A percentile compares a stretch with the other conserved stretches of the same genome.
Conservation (phyloP, 2,329 filamentous ascomycete species). For the Cadophora malorum region DNA sequence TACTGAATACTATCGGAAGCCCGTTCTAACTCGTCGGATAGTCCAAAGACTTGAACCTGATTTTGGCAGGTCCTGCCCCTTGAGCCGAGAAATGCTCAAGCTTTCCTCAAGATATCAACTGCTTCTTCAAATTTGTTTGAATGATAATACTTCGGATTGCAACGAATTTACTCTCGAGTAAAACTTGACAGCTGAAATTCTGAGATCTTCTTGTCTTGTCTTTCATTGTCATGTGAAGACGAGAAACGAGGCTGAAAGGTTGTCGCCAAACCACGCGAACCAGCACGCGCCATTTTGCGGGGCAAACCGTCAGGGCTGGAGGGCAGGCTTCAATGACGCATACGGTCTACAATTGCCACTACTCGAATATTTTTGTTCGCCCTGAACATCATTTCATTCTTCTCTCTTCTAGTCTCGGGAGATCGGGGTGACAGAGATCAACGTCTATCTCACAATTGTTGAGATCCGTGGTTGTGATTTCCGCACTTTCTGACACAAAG, state of each 20-base stretch:
- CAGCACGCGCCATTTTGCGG: conserved; percentile 2
- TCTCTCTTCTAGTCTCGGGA: not conserved
- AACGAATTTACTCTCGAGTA: not conserved
- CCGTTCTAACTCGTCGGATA: too few species aligned
- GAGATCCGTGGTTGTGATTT: not conserved
- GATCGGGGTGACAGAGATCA: not conserved
- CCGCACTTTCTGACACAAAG: not conserved
- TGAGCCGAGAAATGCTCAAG: too few species aligned
- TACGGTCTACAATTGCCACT: conserved; percentile 10
- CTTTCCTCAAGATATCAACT: not conserved
- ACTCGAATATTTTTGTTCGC: not conserved
- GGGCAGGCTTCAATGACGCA: conserved; percentile 18
- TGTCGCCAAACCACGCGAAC: not conserved
- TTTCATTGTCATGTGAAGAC: conserved; percentile 11
- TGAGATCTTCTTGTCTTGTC: not conserved
- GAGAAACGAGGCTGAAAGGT: conserved; percentile 16
- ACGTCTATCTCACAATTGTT: not conserved
- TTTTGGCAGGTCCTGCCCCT: too few species aligned
- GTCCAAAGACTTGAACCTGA: too few species aligned
- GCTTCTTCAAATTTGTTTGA: too few species aligned
- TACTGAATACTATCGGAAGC: too few species aligned
- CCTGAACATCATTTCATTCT: not conserved
- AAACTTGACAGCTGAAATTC: not conserved
- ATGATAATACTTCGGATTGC: not conserved
- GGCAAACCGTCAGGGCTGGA: conserved; percentile 6